Percentiles rank a stretch among this genome's conserved stretches.
Evolutionary conservation across 108 stramenopile genomes (phyloP).

Genomic region (Cyclostephanos tholiformis): DNA sequence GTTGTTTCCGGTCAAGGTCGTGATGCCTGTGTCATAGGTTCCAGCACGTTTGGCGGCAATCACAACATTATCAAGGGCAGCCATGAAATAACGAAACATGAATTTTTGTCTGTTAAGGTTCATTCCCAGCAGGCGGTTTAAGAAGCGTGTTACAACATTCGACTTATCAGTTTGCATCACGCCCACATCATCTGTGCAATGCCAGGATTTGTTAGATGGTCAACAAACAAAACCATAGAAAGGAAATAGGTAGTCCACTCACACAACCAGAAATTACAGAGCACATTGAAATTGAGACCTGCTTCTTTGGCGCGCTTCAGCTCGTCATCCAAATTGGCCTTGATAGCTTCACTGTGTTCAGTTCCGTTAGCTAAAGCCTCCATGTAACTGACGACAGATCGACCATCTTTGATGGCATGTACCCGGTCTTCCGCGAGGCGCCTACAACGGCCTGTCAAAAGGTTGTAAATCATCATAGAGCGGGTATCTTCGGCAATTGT

Average conservation of each 20-base stretch:
- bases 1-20: constrained; percentile 31
- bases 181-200: constrained; percentile 37
- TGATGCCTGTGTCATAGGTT: constrained; percentile 40
- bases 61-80: constrained; percentile 31
- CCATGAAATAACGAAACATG: constrained; percentile 38
- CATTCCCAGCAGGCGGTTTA: constrained; percentile 50
- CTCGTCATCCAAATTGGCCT: constrained; percentile 43
- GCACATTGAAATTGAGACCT: constrained; percentile 40
- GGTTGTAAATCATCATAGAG: constrained; percentile 11
- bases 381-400: constrained; percentile 21
- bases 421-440: constrained; percentile 32
- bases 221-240: too few relatives aligned
- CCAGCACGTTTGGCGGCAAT: constrained; percentile 30
- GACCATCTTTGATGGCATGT: constrained; percentile 35
- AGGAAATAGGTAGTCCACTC: not conserved
- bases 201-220: too few relatives aligned
- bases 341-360: constrained; percentile 24
- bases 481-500: not conserved
- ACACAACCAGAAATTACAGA: constrained; percentile 15
- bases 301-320: constrained; percentile 38
- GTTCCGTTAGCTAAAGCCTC: constrained; percentile 33
- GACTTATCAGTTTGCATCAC: not conserved
- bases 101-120: constrained; percentile 32
- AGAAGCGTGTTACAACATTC: constrained; percentile 37
- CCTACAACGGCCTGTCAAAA: not conserved